Evolutionary conservation across 345 rosid genomes (phyloP).

Genomic region (Murraya koenigii): DNA sequence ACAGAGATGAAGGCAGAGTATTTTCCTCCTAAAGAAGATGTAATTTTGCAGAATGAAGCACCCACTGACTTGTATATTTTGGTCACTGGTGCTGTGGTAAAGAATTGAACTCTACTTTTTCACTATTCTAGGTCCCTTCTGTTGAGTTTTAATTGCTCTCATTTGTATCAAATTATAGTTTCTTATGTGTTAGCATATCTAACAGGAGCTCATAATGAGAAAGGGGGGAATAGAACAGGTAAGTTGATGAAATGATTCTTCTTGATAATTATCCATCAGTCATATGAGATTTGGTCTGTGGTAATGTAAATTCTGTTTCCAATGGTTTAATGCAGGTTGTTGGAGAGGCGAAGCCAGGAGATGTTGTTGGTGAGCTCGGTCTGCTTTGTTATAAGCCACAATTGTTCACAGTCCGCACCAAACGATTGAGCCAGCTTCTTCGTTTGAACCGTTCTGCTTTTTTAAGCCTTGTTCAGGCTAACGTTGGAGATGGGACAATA

Average conservation of each 20-base stretch:
- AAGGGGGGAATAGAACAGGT: conserved; percentile 70
- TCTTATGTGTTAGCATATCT: conserved; percentile 13
- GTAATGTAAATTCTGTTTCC: conserved; percentile 6
- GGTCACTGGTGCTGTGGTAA: conserved; percentile 81
- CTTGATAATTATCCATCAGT: conserved; percentile 3
- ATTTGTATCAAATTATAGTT: conserved; percentile 2
- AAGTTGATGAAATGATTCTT: conserved; percentile 19
- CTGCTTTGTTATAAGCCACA: conserved; percentile 91
- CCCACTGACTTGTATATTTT: conserved; percentile 81
- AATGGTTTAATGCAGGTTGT: conserved; percentile 44
- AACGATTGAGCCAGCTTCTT: conserved; percentile 77
- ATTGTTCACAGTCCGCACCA: conserved; percentile 77
- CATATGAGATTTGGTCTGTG: neutral
- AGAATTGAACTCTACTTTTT: conserved; percentile 5
- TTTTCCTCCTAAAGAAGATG: conserved; percentile 91
- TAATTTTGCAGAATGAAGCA: conserved; percentile 86
- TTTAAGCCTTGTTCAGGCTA: conserved; percentile 70
- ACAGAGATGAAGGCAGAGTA: conserved; percentile 93
- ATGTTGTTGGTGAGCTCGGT: conserved; percentile 79
- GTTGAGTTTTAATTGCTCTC: neutral
- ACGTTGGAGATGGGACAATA: conserved; percentile 85
- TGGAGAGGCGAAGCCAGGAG: conserved; percentile 63
- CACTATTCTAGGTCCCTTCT: neutral
- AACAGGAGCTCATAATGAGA: conserved; percentile 59
- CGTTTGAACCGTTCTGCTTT: conserved; percentile 79